A percentile compares a stretch with the other conserved stretches of the same genome.
phyloP scores from a whole-genome alignment of 345 rosid species.

The Citrus maxima region DNA sequence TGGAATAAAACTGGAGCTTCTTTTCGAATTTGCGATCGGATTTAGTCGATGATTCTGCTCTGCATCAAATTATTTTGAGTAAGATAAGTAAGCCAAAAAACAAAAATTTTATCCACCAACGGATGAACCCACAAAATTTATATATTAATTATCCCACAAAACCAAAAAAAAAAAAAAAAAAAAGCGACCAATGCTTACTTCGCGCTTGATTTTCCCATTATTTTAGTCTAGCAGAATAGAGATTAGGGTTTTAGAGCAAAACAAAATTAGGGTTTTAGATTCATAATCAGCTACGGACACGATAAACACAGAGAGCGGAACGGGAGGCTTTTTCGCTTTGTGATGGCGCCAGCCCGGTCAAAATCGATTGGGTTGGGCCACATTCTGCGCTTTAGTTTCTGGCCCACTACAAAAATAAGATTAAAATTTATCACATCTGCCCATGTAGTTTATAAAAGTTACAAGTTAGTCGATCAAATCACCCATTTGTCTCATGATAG shows the following conservation, averaged over 20 bases:
- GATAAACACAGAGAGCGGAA: no score
- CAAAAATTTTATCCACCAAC: background rate
- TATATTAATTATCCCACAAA: background rate
- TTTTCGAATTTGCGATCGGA: slow-evolving; percentile 54
- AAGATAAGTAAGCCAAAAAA: background rate
- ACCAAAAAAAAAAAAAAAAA: background rate
- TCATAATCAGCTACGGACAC: background rate
- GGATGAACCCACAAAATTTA: background rate
- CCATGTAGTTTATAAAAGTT: no score
- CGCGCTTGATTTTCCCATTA: slow-evolving; percentile 4
- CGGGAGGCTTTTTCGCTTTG: background rate
- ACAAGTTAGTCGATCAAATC: no score
- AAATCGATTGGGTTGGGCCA: background rate
- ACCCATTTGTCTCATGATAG: no score
- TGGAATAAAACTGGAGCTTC: slow-evolving; percentile 56
- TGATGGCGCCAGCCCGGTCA: background rate
- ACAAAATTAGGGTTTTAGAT: slow-evolving; percentile 3
- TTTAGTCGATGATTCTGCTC: slow-evolving; percentile 22
- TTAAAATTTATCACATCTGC: no score
- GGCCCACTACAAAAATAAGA: background rate
- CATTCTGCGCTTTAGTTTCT: background rate
- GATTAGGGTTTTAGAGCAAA: background rate
- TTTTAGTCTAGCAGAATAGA: background rate
- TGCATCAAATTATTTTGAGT: background rate
- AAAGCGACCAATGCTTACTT: background rate